Conservation (phyloP, 306 rosid genomes). For the Cucurbita maxima region DNA sequence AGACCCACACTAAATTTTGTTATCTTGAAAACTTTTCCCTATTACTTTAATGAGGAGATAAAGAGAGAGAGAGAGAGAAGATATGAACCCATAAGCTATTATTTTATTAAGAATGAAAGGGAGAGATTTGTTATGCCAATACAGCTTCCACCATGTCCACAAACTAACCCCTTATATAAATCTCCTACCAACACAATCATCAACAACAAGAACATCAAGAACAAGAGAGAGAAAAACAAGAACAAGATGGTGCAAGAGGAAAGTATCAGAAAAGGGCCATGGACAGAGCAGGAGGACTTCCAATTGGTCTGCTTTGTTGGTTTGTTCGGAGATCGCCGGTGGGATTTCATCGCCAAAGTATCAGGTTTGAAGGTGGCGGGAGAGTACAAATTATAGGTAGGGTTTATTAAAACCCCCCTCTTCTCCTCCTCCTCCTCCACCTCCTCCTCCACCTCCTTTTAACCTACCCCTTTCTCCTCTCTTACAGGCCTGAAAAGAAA, state of each 20-base stretch:
- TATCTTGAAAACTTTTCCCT: too few relatives aligned
- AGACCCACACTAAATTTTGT: too few relatives aligned
- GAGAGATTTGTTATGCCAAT: neutral
- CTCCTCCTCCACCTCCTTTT: neutral
- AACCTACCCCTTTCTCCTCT: neutral
- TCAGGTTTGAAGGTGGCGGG: slow-evolving; percentile 99
- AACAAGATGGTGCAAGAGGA: slow-evolving; percentile 16
- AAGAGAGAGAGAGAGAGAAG: too few relatives aligned
- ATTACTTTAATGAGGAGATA: too few relatives aligned
- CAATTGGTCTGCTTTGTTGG: slow-evolving; percentile 66
- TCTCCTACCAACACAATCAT: neutral
- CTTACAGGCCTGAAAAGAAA: slow-evolving; percentile 84
- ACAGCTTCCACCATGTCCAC: neutral
- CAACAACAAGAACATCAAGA: neutral
- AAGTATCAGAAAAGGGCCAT: slow-evolving; percentile 60
- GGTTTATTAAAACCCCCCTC: slow-evolving; percentile 18
- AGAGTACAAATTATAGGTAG: slow-evolving; percentile 51
- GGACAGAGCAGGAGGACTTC: slow-evolving; percentile 93
- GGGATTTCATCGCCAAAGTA: slow-evolving; percentile 90
- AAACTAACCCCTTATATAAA: neutral
- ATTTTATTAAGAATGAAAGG: neutral
- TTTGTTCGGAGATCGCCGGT: slow-evolving; percentile 82
- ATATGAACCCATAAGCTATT: neutral
- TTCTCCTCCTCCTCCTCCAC: neutral
- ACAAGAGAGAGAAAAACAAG: neutral